These are phyloP conservation scores for Citrus australasica DNA, from an alignment of 345 rosid genomes.

Conservation along the genomic window DNA sequence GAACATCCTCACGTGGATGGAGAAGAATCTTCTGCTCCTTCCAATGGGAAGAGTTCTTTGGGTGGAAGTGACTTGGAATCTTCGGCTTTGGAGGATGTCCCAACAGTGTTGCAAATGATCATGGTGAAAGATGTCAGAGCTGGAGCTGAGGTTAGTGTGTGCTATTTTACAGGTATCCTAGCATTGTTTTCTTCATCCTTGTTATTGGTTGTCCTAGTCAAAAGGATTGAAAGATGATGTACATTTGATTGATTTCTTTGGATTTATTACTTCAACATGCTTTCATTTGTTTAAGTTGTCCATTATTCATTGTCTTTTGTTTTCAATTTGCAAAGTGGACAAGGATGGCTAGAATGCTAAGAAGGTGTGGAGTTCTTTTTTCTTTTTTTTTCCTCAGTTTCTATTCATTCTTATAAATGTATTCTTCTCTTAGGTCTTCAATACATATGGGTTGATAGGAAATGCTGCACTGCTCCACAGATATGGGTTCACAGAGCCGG, in stretches of 20 bases:
- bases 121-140: conserved; percentile 74
- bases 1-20: conserved; percentile 19
- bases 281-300: not conserved
- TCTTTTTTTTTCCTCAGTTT: not conserved
- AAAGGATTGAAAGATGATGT: not conserved
- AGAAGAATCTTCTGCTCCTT: conserved; percentile 6
- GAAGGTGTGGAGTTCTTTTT: not conserved
- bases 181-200: not conserved
- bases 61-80: conserved; percentile 23
- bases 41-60: conserved; percentile 16
- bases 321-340: not conserved
- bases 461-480: conserved; percentile 93
- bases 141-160: conserved; percentile 67
- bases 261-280: not conserved
- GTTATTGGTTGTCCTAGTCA: not conserved
- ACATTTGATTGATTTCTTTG: too few species aligned
- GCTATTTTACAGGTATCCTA: not conserved
- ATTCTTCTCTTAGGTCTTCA: conserved; percentile 49
- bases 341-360: not conserved
- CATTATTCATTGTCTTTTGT: not conserved
- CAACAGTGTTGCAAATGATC: conserved; percentile 64
- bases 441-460: conserved; percentile 76
- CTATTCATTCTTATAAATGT: not conserved
- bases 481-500: conserved; percentile 81
- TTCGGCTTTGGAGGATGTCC: conserved; percentile 27